Base-by-base conservation (phyloP, 192 early-diverging fungal species). In the Geranomyces michiganensis region DNA sequence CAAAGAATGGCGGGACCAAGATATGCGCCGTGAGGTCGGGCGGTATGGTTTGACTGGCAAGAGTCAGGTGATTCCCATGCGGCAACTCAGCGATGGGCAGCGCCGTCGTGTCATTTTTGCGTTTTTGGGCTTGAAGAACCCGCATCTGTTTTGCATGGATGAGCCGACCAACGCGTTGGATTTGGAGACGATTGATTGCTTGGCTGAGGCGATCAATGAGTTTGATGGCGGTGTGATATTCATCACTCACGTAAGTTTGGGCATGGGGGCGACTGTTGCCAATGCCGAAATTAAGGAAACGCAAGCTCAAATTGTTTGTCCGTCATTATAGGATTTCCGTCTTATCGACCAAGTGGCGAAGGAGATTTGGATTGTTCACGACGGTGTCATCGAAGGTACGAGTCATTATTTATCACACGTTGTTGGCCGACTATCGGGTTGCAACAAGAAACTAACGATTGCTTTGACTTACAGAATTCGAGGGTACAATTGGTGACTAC, bases 111-210 rank as follows among this genome's bases (percentile, higher is more conserved):
- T 89, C 73, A 74, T 79, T 65, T 85, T 82, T 75, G 74, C 87
- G 45, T 88, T 86, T 58, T 82, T 82, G 77, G 89, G 89, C 62
- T 85, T 91, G 74, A 89, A 88, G 84, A 91, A 89, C 76, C 91
- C 90, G 79, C 82, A 92, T 60, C 84, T 91, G 65, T 89, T 96
- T 76, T 84, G 94, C 62, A 85, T 95, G 72, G 94, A 95, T 77
- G 92, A 94, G 83, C 94, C 94, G 65, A 96, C 90, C 59, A 76
- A 90, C 76, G 88, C 83, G 71, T 77, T 91, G 76, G 89, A 91
- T 75, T 77, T 87, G 55, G 89, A 91, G 29, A 76, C 88, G 3
- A 74, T 90, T 17, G 89, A 83, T 62, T 87, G 59, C 12, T 77
- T 91, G 53, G 86, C 87, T 49, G 69, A 65, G 61, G 89, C 89